Evolutionary conservation across 75 land plant genomes (phyloP).

Genomic region (Azolla pinnata): DNA sequence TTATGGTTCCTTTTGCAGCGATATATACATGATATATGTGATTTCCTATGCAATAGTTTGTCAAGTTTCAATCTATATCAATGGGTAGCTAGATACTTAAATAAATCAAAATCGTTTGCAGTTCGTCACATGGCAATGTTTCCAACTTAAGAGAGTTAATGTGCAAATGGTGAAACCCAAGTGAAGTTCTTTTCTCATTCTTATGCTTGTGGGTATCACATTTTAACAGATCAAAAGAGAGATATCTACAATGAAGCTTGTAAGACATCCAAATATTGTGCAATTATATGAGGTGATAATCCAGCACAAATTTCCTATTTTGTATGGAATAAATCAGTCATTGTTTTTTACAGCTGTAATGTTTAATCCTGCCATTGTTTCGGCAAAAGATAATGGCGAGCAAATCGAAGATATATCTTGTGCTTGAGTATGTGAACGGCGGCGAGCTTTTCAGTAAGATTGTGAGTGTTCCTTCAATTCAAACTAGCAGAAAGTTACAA

Average conservation of each 20-base stretch:
- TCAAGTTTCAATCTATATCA: too few species aligned
- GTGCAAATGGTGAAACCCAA: too few species aligned
- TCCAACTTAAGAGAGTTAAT: too few species aligned
- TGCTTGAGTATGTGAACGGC: constrained; percentile 49
- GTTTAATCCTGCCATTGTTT: neutral
- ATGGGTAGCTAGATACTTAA: too few species aligned
- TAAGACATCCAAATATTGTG: constrained; percentile 46
- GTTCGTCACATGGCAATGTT: too few species aligned
- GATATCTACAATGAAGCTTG: constrained; percentile 42
- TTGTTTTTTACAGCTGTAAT: neutral
- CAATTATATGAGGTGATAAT: constrained; percentile 39
- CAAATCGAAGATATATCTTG: constrained; percentile 49
- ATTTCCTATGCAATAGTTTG: too few species aligned
- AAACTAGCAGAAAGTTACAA: neutral
- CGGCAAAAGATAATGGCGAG: constrained; percentile 26
- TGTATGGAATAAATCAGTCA: neutral
- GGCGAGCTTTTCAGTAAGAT: constrained; percentile 36
- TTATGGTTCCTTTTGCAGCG: too few species aligned
- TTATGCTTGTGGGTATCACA: too few species aligned
- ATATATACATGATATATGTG: too few species aligned
- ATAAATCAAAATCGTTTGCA: too few species aligned
- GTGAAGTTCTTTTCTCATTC: too few species aligned
- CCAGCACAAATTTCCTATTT: neutral
- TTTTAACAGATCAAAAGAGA: constrained; percentile 41
- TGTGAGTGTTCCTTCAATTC: constrained; percentile 3